phyloP scores from a whole-genome alignment of 148 eudicot species.

The Cornus florida region DNA sequence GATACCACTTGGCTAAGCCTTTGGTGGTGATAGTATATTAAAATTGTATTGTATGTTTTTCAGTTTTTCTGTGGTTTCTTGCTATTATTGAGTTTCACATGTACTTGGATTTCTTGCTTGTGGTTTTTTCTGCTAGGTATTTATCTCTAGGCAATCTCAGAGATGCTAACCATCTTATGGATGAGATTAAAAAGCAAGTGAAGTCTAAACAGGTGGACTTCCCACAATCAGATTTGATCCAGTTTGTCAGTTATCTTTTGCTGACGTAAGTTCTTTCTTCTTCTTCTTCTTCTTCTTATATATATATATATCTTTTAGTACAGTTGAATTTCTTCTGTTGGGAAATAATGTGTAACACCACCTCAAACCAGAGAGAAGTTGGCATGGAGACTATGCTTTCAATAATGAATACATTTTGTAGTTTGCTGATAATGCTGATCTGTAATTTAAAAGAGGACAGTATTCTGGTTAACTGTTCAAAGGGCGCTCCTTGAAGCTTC shows the following conservation, averaged over 20 bases:
- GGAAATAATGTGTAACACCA: not conserved
- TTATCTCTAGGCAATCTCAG: conserved; percentile 74
- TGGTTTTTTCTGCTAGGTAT: conserved; percentile 48
- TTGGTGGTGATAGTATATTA: not conserved
- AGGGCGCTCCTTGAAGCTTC: not conserved
- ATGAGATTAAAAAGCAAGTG: conserved; percentile 67
- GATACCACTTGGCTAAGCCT: too few relatives aligned
- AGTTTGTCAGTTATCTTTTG: conserved; percentile 69
- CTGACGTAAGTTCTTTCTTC: conserved; percentile 58
- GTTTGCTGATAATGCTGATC: not conserved
- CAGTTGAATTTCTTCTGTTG: not conserved
- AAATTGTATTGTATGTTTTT: not conserved
- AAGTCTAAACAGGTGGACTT: conserved; percentile 51
- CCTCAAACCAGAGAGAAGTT: not conserved
- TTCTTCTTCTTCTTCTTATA: not conserved
- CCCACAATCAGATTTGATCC: conserved; percentile 71
- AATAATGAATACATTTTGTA: not conserved
- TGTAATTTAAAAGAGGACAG: not conserved
- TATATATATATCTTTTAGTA: not conserved
- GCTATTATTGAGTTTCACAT: not conserved
- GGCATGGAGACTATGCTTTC: not conserved
- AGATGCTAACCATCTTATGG: conserved; percentile 82
- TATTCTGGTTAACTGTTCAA: not conserved
- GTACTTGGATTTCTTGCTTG: not conserved
- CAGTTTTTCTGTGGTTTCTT: conserved; percentile 3